Base-by-base conservation (phyloP, 345 rosid genomes). In the Brassica napus region DNA sequence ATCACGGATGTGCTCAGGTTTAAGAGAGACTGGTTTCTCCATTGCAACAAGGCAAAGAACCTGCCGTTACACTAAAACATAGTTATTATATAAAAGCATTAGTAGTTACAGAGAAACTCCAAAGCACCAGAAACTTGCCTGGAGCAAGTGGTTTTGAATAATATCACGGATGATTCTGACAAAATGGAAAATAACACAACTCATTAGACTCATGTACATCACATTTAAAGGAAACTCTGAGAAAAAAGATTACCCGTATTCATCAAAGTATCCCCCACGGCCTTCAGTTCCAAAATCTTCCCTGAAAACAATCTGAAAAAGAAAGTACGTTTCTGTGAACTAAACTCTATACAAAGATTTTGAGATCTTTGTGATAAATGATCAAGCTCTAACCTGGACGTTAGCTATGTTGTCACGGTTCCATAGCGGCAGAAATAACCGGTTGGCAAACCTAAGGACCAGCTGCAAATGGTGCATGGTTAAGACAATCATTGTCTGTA, bases 271-370 rank as follows among this genome's bases (percentile, higher is more conserved):
- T 83, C 99, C 99, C 49, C 99, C 98, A 4, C 99, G 99, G 59
- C 99, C 99, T 65, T 95, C 99, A n/a, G 91, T 93, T 84, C 99
- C 99, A 79, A 95, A 95, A 79, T 93, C 93, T 84, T 95, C 99
- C 67, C 99, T 86, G 87, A 95, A 95, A n/a, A 95, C 98, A 54
- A 95, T 93, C 98, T 95, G 85, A 78, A 64, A 44, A 39, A 58
- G 23, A 14, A 4, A 31, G 24, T 35, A 55, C 2, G 21, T 26
- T 61, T 54, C 2, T 62, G 18, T 11, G 67, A 0, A 59, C 63
- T 54, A 10, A 68, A 69, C 67, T 63, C 35, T 63, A 69, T 16
- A 54, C 58, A 69, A 54, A 15, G 28, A 2, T 10, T 1, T n/a
- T 15, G 57, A 52, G 4, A 0, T 52, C 26, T 62, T 1, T 10